A percentile compares a stretch with the other conserved stretches of the same genome.
These are phyloP conservation scores for Sergeia podlipaevii DNA, from an alignment of 208 protist genomes.

Conservation along the genomic window DNA sequence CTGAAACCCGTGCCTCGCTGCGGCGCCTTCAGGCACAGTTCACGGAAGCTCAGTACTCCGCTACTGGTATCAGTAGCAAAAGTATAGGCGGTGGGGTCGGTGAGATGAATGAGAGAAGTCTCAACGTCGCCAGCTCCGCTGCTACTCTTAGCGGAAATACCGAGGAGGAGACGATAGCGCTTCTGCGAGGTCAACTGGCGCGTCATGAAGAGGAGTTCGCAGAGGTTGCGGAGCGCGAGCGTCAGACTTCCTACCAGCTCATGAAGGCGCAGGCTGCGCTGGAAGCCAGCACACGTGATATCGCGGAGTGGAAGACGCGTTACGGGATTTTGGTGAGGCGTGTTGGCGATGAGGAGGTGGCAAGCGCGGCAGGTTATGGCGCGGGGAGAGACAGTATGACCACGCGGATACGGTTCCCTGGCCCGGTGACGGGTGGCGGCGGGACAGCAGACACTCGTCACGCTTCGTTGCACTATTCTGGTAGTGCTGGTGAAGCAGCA, in stretches of 20 bases:
- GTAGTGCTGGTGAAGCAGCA: slow-evolving; percentile 2
- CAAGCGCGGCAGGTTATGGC: slow-evolving; percentile 27
- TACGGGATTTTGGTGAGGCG: slow-evolving; percentile 40
- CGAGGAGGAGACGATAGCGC: not conserved
- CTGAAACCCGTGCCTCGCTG: slow-evolving; percentile 26
- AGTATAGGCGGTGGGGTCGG: slow-evolving; percentile 9
- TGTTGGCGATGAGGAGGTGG: slow-evolving; percentile 35
- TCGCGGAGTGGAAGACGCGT: slow-evolving; percentile 36
- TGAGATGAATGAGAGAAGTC: slow-evolving; percentile 10
- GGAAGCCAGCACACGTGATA: slow-evolving; percentile 35
- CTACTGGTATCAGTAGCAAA: slow-evolving; percentile 7
- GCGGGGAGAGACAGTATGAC: not conserved
- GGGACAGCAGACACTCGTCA: not conserved
- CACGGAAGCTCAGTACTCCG: not conserved
- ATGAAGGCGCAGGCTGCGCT: slow-evolving; percentile 44
- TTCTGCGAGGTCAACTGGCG: not conserved
- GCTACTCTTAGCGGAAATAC: slow-evolving; percentile 7
- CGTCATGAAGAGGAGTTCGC: slow-evolving; percentile 8
- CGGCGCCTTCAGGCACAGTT: slow-evolving; percentile 17
- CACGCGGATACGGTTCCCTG: not conserved
- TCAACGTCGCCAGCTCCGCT: not conserved
- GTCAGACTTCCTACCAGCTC: slow-evolving; percentile 22
- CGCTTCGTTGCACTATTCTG: not conserved
- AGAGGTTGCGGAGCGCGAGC: slow-evolving; percentile 18
- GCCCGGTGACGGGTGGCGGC: not conserved